Evolutionary conservation across 2,329 filamentous ascomycete genomes (phyloP), one percentile per base, ranked within the genome.

Genomic region (Stachybotrys elegans): DNA sequence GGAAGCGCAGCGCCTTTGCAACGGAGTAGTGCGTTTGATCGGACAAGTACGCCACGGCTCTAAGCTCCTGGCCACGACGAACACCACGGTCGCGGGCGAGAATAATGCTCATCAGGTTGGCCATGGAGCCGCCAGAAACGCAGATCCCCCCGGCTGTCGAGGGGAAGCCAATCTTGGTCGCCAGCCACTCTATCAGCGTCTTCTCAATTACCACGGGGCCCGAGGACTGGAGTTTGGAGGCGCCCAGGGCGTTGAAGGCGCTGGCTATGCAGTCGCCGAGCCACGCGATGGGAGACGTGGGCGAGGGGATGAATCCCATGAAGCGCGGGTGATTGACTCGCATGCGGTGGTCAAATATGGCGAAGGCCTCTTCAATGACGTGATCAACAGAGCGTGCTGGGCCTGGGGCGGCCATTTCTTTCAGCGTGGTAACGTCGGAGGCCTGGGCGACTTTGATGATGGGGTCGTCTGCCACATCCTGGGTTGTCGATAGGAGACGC

Each of bases 101-200:
- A 3, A 55, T 45, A 14, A 58, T 48, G 1, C 47, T 56, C 43
- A 53, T 51, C 23, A 58, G 16, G 32, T 58, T 58, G 17, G 51
- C 56, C 46, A 58, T 55, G n/a, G 52, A 54, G 5, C 54, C 56
- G 3, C 54, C 56, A 2, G 55, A 58, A 7, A 58, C 54, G 21
- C 46, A 56, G 11, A 57, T 39, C 1, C 56, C 51, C 1, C 55
- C 55, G 4, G 53, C 42, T 12, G 50, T 54, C 1, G 37, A 22
- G 0, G 49, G 51, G 4, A 57, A 49, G 0, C 53, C 53, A 6
- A 50, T 48, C 12, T 38, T 39, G 1, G 40, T 35, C 0, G 53
- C 51, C 2, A 57, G 25, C 55, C 55, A 57, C 19, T 49, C 47
- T 3, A 56, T 50, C 35, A 57, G n/a, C 2, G 48, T 48, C 42